phyloP scores from a whole-genome alignment of 2,329 filamentous ascomycete genomes.

The Ustulina deusta region DNA sequence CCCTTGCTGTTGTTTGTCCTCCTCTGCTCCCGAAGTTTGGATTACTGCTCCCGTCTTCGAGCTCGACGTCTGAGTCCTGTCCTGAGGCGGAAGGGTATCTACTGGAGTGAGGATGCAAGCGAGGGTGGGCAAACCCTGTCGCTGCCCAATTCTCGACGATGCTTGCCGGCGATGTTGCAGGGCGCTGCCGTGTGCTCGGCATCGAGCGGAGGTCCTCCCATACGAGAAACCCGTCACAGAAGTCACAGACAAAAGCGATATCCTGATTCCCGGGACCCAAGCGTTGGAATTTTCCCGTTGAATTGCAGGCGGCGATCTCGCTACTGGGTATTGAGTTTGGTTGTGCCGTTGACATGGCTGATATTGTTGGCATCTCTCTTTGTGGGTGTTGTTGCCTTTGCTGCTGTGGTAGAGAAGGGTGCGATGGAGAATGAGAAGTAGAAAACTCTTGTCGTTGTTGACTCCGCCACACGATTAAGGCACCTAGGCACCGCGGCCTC shows the following conservation, averaged over 20 bases:
- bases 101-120: not conserved
- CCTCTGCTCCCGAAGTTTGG: not conserved
- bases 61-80: conserved; percentile 32
- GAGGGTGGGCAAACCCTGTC: conserved; percentile 52
- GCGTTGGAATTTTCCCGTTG: conserved; percentile 67
- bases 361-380: conserved; percentile 19
- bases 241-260: conserved; percentile 71
- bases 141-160: conserved; percentile 64
- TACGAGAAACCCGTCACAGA: conserved; percentile 69
- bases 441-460: conserved; percentile 54
- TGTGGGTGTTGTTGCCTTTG: conserved; percentile 16
- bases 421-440: conserved; percentile 27
- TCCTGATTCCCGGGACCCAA: conserved; percentile 62
- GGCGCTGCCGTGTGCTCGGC: conserved; percentile 58
- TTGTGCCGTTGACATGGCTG: conserved; percentile 16
- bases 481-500: conserved; percentile 65
- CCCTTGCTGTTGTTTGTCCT: conserved; percentile 3
- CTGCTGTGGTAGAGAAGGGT: conserved; percentile 28
- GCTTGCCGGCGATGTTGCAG: conserved; percentile 38
- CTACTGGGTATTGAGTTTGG: conserved; percentile 28
- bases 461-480: conserved; percentile 64
- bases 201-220: conserved; percentile 68
- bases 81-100: not conserved
- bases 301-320: conserved; percentile 64
- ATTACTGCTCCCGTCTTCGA: conserved; percentile 24